Base-by-base conservation (phyloP, 768 basidiomycete species). In the Trametes coccinea region DNA sequence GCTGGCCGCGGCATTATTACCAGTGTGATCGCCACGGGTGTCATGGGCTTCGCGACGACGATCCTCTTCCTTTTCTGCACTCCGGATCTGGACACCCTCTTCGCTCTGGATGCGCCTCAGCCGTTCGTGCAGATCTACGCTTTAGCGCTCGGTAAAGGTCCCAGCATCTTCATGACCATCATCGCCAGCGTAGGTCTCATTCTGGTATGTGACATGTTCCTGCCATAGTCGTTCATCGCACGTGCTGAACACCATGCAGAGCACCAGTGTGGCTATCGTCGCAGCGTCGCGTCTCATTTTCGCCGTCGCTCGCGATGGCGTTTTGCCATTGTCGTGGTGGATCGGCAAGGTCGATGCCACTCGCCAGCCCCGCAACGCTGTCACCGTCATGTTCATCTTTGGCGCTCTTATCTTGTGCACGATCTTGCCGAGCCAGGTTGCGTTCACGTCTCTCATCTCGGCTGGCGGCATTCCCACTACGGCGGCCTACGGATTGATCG, bases 231-330 rank as follows among this genome's bases (percentile, higher is more conserved):
- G 0, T 13, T 41, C n/a, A 17, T 5, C 47, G 10, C 10, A 7
- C 5, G 30, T 29, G 44, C 58, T 52, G 37, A 56, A 52, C 45
- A 5, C 27, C 9, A 50, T 47, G 3, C 67, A 93, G 90, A 95
- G 91, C 72, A 93, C 93, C 0, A 92, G 88, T 64, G 83, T 95
- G 46, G 85, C 91, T 16, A 86, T 96, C 59, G 92, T 95, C 17
- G 94, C 95, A 1, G 85, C 93, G 11, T 95, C 93, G 11, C 85
- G 94, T 4, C 82, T 97, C 30, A 82, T 97, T 43, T 97, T 91
- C 69, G 95, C 94, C 8, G 90, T 97, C 47, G 94, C 94, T n/a
- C 88, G 95, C 55, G 95, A 97, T 67, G 94, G 94, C 31, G 92
- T 95, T 0, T 78, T 97, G 10, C 94, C 95, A 0, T 71, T 91